These are phyloP conservation scores for Oryza nivara DNA, from an alignment of 176 grass and related monocot species.

Conservation along the genomic window DNA sequence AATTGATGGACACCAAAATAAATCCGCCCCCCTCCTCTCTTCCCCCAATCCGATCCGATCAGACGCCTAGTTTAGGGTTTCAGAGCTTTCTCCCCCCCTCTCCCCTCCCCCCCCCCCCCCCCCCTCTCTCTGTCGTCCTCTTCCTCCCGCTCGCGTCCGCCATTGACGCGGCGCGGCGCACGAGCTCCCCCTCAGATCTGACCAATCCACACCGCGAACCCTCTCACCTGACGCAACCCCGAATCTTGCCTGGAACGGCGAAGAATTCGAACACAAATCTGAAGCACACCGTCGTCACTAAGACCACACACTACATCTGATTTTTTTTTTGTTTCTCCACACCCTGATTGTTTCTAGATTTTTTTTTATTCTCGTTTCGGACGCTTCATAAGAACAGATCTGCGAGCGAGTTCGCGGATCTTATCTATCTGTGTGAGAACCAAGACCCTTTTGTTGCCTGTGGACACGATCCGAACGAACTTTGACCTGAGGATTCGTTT, in stretches of 20 bases:
- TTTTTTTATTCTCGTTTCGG: conserved; percentile 33
- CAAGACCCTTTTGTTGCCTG: conserved; percentile 32
- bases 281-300: conserved; percentile 38
- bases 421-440: conserved; percentile 34
- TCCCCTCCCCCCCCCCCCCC: background rate
- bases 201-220: conserved; percentile 35
- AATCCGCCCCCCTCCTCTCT: conserved; percentile 18
- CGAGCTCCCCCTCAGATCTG: conserved; percentile 48
- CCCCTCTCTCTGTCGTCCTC: background rate
- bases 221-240: conserved; percentile 34
- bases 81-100: conserved; percentile 3
- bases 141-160: conserved; percentile 27
- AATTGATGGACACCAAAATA: conserved; percentile 26
- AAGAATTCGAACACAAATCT: conserved; percentile 48
- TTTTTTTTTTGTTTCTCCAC: background rate
- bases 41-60: background rate
- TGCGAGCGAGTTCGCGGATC: conserved; percentile 48
- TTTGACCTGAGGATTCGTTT: conserved; percentile 38
- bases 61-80: conserved; percentile 41
- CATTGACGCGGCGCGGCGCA: conserved; percentile 47
- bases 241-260: conserved; percentile 41
- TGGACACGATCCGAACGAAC: conserved; percentile 51
- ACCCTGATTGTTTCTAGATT: conserved; percentile 5
- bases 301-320: conserved; percentile 39
- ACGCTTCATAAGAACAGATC: conserved; percentile 69